Evolutionary conservation across 2,329 filamentous ascomycete genomes (phyloP).

Genomic region (Amesomyces nigricolor): DNA sequence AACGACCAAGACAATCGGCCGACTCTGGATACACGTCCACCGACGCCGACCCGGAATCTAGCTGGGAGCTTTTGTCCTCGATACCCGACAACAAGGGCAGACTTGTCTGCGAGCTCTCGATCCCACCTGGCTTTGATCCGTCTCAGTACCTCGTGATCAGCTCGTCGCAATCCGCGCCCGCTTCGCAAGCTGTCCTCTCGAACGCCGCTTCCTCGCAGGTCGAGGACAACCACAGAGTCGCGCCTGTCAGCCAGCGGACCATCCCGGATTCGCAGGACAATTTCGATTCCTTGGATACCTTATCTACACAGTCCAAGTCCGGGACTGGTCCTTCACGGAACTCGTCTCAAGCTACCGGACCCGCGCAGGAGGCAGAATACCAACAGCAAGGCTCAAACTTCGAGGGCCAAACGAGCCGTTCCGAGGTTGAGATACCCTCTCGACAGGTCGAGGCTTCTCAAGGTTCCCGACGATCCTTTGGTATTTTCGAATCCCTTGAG

Average conservation of each 20-base stretch:
- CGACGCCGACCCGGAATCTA: background rate
- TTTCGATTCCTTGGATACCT: slow-evolving; percentile 16
- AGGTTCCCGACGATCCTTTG: background rate
- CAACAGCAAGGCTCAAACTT: background rate
- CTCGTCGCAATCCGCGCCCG: slow-evolving; percentile 12
- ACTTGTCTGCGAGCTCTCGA: slow-evolving; percentile 20
- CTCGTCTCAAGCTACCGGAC: slow-evolving; percentile 15
- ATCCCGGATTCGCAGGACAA: slow-evolving; percentile 42
- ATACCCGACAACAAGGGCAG: slow-evolving; percentile 3
- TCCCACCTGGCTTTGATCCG: slow-evolving; percentile 20
- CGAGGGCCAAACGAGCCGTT: background rate
- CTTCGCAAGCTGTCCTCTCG: slow-evolving; percentile 12
- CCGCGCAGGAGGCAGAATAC: background rate
- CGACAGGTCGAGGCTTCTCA: slow-evolving; percentile 11
- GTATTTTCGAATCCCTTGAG: background rate
- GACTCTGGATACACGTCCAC: slow-evolving; percentile 19
- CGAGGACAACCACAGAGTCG: background rate
- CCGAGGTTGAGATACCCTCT: slow-evolving; percentile 16
- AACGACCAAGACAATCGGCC: slow-evolving; percentile 4
- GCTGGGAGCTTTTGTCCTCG: slow-evolving; percentile 3
- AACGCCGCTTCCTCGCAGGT: background rate
- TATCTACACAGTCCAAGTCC: slow-evolving; percentile 12
- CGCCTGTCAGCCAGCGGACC: slow-evolving; percentile 31
- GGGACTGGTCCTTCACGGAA: slow-evolving; percentile 23
- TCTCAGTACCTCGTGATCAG: slow-evolving; percentile 18